Percentiles rank a stretch among this genome's conserved stretches.
Conservation (phyloP, 2,329 filamentous ascomycete genomes). For the Biscogniauxia mediterranea region DNA sequence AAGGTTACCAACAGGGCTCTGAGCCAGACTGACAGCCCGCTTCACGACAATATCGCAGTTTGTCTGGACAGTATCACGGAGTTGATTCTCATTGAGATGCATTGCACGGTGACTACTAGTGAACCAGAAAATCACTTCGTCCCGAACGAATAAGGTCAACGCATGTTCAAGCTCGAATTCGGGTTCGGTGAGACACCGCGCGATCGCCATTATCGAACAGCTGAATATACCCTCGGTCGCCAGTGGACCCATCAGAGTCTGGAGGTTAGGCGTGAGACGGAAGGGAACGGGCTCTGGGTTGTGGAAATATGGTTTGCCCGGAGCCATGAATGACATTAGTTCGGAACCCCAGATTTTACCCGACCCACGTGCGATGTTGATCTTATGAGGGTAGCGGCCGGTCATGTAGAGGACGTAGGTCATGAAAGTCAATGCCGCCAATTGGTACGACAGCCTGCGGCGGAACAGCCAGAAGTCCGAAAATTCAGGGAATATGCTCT, state of each 20-base stretch:
- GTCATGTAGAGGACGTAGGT: slow-evolving; percentile 98
- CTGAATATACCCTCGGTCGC: slow-evolving; percentile 95
- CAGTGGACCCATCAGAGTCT: slow-evolving; percentile 92
- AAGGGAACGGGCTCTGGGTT: slow-evolving; percentile 96
- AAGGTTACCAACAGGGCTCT: slow-evolving; percentile 73
- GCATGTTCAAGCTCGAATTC: slow-evolving; percentile 91
- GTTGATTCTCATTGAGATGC: slow-evolving; percentile 61
- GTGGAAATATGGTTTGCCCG: slow-evolving; percentile 82
- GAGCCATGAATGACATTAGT: slow-evolving; percentile 84
- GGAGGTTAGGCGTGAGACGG: slow-evolving; percentile 93
- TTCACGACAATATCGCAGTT: slow-evolving; percentile 94
- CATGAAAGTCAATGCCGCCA: slow-evolving; percentile 94
- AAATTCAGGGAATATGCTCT: slow-evolving; percentile 81
- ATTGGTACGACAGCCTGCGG: slow-evolving; percentile 92
- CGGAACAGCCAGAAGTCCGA: slow-evolving; percentile 98
- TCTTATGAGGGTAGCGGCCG: slow-evolving; percentile 91
- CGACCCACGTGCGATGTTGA: slow-evolving; percentile 81
- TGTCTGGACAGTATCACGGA: slow-evolving; percentile 75
- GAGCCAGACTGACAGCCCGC: slow-evolving; percentile 80
- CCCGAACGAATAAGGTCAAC: slow-evolving; percentile 88
- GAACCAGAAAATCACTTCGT: slow-evolving; percentile 98
- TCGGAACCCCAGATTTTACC: slow-evolving; percentile 97
- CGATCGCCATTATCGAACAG: slow-evolving; percentile 94
- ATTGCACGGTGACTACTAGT: slow-evolving; percentile 69
- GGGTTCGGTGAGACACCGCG: slow-evolving; percentile 87